Percentiles rank a stretch among this genome's conserved stretches.
phyloP scores from a whole-genome alignment of 495 filamentous ascomycete species.

The Amphirosellinia nigrospora region DNA sequence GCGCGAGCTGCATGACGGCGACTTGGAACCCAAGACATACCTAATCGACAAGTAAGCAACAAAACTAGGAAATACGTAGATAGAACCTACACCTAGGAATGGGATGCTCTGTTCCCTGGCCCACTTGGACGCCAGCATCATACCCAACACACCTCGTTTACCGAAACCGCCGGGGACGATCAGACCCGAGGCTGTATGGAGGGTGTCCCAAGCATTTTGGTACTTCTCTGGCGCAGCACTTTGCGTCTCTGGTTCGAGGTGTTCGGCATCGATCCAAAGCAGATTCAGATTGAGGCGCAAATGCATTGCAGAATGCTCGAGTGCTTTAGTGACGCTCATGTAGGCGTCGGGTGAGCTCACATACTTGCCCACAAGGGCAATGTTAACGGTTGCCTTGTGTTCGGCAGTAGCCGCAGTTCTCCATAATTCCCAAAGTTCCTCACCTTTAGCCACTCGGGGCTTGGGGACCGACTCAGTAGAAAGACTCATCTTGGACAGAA shows the following conservation, averaged over 20 bases:
- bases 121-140: slow-evolving; percentile 84
- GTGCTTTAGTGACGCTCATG: slow-evolving; percentile 76
- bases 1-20: slow-evolving; percentile 89
- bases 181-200: slow-evolving; percentile 50
- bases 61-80: neutral
- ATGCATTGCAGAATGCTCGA: slow-evolving; percentile 92
- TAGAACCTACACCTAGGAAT: slow-evolving; percentile 66
- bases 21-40: slow-evolving; percentile 96
- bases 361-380: slow-evolving; percentile 94
- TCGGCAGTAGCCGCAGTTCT: slow-evolving; percentile 64
- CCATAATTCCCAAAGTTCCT: slow-evolving; percentile 76
- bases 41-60: slow-evolving; percentile 5
- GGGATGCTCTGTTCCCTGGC: slow-evolving; percentile 81
- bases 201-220: slow-evolving; percentile 83
- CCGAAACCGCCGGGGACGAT: slow-evolving; percentile 87
- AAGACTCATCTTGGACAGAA: slow-evolving; percentile 24
- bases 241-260: slow-evolving; percentile 71
- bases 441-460: slow-evolving; percentile 61
- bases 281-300: slow-evolving; percentile 80
- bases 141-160: slow-evolving; percentile 78
- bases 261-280: slow-evolving; percentile 81
- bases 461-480: slow-evolving; percentile 58
- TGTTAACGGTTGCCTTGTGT: slow-evolving; percentile 61
- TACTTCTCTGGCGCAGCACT: slow-evolving; percentile 70
- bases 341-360: slow-evolving; percentile 79